Base-by-base conservation (phyloP, 768 basidiomycete genomes). In the Leucocoprinus sp. region DNA sequence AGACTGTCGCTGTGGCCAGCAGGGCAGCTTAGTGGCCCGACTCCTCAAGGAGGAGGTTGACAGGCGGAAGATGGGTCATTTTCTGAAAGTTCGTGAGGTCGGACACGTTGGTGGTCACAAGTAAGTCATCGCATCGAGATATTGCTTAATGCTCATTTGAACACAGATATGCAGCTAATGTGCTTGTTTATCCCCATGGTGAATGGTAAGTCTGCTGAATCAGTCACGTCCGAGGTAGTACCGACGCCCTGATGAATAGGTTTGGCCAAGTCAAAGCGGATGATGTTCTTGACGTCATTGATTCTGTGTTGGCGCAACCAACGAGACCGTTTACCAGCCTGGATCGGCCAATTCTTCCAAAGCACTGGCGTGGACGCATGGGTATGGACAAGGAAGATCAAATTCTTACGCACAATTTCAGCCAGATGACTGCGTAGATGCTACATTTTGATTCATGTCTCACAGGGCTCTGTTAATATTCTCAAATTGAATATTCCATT, bases 41-140 rank as follows among this genome's bases (percentile, higher is more conserved):
- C 70, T 78, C 2, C 57, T 93, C 21, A 63, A 65, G 14, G 63
- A 67, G 3, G 82, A 86, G 55, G 60, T 84, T 5, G 58, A 57
- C 29, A 61, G 56, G 31, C 68, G 70, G 39, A 55, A 68, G 26
- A 55, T 60, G 1, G 56, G 60, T 1, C 52, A 50, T 5, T 51
- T 56, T 29, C 49, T 77, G 50, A 53, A 69, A 69, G 65, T 90
- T 1, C 76, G 76, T 2, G 78, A 87, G 51, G 74, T 82, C 5
- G 83, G 74, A 2, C 89, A 93, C 60, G 79, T 93, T 41, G 89
- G 90, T 1, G 87, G 87, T 19, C 89, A 93, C 62, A 72, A 85
- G 88, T 86, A 56, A 57, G 80, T 70, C 6, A 59, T 58, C 38
- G 15, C 50, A 19, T 21, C 34, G 7, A 18, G 46, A n/a, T 19